Evolutionary conservation across 164 flowering plant genomes (phyloP).

Genomic region (Aristolochia contorta): DNA sequence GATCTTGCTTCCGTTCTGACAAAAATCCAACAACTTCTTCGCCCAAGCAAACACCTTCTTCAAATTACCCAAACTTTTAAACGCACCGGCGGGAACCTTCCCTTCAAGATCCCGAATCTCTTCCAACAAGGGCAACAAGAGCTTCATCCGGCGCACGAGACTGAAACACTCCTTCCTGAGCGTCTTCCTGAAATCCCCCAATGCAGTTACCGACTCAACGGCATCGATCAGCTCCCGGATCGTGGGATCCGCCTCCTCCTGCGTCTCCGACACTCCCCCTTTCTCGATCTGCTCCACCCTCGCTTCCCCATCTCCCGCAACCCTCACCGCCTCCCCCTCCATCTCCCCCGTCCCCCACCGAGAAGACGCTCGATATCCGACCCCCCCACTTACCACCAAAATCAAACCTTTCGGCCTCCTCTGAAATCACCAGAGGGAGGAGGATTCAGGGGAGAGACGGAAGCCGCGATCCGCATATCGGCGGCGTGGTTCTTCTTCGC

Average conservation of each 20-base stretch:
- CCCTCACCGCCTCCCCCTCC: not conserved
- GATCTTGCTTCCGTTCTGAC: conserved; percentile 72
- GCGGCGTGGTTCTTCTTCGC: too few relatives aligned
- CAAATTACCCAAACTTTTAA: conserved; percentile 25
- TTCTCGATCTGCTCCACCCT: not conserved
- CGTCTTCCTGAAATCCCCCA: conserved; percentile 40
- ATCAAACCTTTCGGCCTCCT: too few relatives aligned
- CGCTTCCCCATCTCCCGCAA: conserved; percentile 10
- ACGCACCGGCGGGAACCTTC: conserved; percentile 18
- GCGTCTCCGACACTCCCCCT: conserved; percentile 1
- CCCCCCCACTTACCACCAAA: too few relatives aligned
- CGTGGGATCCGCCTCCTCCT: conserved; percentile 12
- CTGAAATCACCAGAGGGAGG: too few relatives aligned
- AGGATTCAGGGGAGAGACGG: not conserved
- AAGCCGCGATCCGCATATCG: conserved; percentile 12
- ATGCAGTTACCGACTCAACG: conserved; percentile 31
- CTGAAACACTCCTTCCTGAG: conserved; percentile 46
- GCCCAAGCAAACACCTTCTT: conserved; percentile 38
- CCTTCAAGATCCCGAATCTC: conserved; percentile 35
- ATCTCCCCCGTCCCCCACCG: not conserved
- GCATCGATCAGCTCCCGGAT: conserved; percentile 28
- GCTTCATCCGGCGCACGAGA: conserved; percentile 56
- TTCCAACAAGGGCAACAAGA: conserved; percentile 53
- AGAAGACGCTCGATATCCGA: too few relatives aligned
- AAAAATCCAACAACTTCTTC: conserved; percentile 45